Conservation (phyloP, 108 stramenopile genomes). For the Cyclotella choctawhatcheeana region DNA sequence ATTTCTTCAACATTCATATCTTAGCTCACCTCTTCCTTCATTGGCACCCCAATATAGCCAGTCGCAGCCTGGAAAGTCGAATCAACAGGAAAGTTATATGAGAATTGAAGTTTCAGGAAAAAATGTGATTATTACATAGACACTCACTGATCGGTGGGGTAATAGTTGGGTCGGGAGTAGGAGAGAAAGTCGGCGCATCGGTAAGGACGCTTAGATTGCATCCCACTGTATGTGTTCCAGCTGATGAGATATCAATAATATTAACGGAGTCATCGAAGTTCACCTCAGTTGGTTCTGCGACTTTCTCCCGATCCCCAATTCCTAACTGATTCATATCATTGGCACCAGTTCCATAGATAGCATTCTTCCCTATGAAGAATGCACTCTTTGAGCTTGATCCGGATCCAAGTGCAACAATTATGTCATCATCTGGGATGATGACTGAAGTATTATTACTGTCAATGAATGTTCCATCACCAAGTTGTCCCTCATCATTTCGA, state of each 20-base stretch:
- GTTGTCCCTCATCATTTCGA: conserved; percentile 39
- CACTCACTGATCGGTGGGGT: conserved; percentile 6
- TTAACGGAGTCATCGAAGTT: not conserved
- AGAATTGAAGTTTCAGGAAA: too few species aligned
- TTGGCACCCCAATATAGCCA: conserved; percentile 15
- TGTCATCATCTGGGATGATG: conserved; percentile 18
- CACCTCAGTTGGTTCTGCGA: not conserved
- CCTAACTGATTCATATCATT: conserved; percentile 28
- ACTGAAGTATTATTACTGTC: conserved; percentile 19
- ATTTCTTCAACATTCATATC: not conserved
- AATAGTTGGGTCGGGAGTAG: not conserved
- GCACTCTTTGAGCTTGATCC: conserved; percentile 39
- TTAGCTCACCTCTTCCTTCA: conserved; percentile 10
- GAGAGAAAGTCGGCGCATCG: not conserved
- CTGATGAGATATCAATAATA: not conserved
- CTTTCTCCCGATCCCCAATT: not conserved
- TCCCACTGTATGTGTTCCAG: conserved; percentile 8
- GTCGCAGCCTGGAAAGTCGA: not conserved
- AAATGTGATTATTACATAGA: not conserved
- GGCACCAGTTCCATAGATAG: conserved; percentile 17
- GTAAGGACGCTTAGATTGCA: not conserved
- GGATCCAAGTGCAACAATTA: conserved; percentile 17
- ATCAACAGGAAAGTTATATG: too few species aligned
- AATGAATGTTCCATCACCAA: conserved; percentile 44
- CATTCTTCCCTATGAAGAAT: conserved; percentile 25